Evolutionary conservation across 345 rosid species (phyloP).

Genomic region (Sapria himalayana): DNA sequence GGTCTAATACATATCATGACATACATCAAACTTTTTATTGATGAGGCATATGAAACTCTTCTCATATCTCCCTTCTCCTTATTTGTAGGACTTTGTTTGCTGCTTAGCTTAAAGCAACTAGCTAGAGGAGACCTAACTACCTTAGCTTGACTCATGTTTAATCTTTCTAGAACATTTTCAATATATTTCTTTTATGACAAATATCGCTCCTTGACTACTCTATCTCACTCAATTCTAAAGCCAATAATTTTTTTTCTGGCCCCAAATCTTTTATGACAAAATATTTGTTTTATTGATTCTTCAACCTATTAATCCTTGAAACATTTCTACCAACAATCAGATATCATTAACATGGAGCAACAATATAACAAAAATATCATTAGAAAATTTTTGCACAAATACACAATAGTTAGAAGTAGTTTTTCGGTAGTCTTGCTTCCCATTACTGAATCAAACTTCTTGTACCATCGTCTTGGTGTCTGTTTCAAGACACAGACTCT

Average conservation of each 20-base stretch:
- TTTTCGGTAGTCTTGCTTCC: neutral
- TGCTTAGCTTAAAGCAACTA: neutral
- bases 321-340: no score
- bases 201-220: no score
- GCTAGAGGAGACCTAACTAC: neutral
- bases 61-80: neutral
- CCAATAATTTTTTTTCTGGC: no score
- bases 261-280: neutral
- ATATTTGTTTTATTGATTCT: neutral
- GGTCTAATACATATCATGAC: neutral
- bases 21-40: neutral
- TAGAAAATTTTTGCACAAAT: neutral
- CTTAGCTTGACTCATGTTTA: neutral
- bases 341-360: no score
- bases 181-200: no score
- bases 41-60: neutral
- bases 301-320: neutral
- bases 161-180: neutral
- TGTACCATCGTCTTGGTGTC: neutral
- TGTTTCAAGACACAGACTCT: neutral
- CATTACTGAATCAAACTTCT: neutral
- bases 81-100: neutral
- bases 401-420: neutral
- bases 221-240: no score
- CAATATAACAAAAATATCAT: neutral